phyloP scores from a whole-genome alignment of 257 asterid species.

The Thymus quinquecostatus region DNA sequence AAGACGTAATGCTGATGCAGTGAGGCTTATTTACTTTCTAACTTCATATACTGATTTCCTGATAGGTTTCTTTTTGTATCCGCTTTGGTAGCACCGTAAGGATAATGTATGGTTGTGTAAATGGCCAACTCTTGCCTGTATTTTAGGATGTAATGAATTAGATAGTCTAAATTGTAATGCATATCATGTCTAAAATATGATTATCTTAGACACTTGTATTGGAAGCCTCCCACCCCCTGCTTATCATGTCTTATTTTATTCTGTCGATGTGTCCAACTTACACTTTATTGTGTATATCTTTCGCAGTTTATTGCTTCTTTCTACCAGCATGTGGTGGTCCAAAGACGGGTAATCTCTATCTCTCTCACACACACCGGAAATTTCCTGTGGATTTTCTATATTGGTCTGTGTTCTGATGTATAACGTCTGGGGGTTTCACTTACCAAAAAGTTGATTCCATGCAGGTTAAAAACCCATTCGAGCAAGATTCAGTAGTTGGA shows the following conservation, averaged over 20 bases:
- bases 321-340: slow-evolving; percentile 96
- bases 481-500: slow-evolving; percentile 84
- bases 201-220: background rate
- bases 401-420: slow-evolving; percentile 7
- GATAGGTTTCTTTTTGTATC: background rate
- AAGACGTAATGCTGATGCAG: background rate
- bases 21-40: background rate
- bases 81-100: background rate
- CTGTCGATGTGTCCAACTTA: slow-evolving; percentile 22
- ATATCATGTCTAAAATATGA: background rate
- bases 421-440: slow-evolving; percentile 23
- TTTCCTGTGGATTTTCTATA: slow-evolving; percentile 10
- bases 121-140: slow-evolving; percentile 2
- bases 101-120: background rate
- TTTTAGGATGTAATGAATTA: slow-evolving; percentile 4
- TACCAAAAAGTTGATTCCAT: slow-evolving; percentile 9
- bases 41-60: background rate
- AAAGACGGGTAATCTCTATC: slow-evolving; percentile 6
- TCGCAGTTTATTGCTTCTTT: slow-evolving; percentile 94
- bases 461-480: slow-evolving; percentile 86
- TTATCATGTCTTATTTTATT: slow-evolving; percentile 1
- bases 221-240: slow-evolving; percentile 14
- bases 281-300: slow-evolving; percentile 23
- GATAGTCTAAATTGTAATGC: background rate
- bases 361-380: background rate